Base-by-base conservation (phyloP, 192 early-diverging fungal species). In the Podila clonocystis region DNA sequence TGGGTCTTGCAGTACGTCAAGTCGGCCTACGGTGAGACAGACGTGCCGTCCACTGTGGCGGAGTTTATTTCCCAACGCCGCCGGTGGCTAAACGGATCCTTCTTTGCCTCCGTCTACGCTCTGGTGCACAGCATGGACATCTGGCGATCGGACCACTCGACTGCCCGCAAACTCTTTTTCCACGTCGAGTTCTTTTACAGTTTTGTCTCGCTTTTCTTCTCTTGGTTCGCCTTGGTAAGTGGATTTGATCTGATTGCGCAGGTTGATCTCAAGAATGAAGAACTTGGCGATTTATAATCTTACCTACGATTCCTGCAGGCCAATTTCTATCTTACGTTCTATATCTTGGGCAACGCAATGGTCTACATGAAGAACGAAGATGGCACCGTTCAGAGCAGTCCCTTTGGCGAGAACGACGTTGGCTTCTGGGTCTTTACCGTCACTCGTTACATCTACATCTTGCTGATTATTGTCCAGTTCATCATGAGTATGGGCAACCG, bases 1-100 rank as follows among this genome's bases (percentile, higher is more conserved):
- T 96, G 94, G 93, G 68, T 91, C 13, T 84, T 96, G 19, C 91
- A 91, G 34, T 96, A 95, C 82, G 91, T 92, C 48, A 86, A 85
- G 30, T 77, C 77, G 19, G 91, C 94, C 9, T 87, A 87, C 70
- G 94, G 91, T 70, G 94, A 94, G 62, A 96, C 94, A 15, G 94
- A 96, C 88, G 94, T 95, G 22, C 94, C 94, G 5, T 83, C 89
- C 50, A 70, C 83, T 9, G 85, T 94, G 29, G 90, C 93, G 38
- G 98, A 98, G 83, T 93, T 98, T 62, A 97, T 99, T 62, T 96
- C 95, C 36, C 98, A 99, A 87, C 91, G 97, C 70, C 91, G 97
- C 58, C 92, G 98, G 82, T 99, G 98, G 98, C 90, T 95, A 64
- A 96, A 97, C 85, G 97, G 97, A 49, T 95, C 94, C 7, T 95